These are phyloP conservation scores for Cardamine resedifolia DNA, from an alignment of 345 rosid genomes.

Conservation along the genomic window DNA sequence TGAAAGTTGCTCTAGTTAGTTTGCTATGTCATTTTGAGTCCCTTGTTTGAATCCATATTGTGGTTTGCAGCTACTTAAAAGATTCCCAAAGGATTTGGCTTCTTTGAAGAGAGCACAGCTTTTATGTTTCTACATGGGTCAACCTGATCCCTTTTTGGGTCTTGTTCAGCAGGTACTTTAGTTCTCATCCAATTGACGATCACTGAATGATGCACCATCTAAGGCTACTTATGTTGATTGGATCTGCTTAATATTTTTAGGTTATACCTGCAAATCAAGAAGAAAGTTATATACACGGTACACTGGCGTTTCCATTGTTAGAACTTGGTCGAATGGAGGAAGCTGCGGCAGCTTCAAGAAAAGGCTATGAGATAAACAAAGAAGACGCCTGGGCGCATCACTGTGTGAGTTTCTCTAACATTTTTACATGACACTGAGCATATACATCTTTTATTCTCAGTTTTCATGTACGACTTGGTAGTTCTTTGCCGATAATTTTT, in stretches of 20 bases:
- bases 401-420: conserved; percentile 55
- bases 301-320: conserved; percentile 82
- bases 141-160: conserved; percentile 54
- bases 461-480: not conserved
- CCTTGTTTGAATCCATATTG: conserved; percentile 1
- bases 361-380: conserved; percentile 66
- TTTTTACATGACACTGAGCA: not conserved
- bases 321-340: conserved; percentile 82
- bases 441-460: not conserved
- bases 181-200: conserved; percentile 11
- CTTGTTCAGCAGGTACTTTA: conserved; percentile 66
- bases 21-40: not conserved
- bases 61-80: conserved; percentile 59
- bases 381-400: conserved; percentile 87
- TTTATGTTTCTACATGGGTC: conserved; percentile 78
- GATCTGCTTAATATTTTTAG: conserved; percentile 38
- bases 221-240: no score
- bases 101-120: conserved; percentile 77
- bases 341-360: conserved; percentile 78
- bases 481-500: not conserved
- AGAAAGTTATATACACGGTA: conserved; percentile 72
- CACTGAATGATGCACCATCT: not conserved
- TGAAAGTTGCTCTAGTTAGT: not conserved
- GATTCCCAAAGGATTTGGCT: conserved; percentile 69
- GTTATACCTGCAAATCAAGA: conserved; percentile 62